Base-by-base conservation (phyloP, 306 rosid species). In the Trichosanthes cucumerina region DNA sequence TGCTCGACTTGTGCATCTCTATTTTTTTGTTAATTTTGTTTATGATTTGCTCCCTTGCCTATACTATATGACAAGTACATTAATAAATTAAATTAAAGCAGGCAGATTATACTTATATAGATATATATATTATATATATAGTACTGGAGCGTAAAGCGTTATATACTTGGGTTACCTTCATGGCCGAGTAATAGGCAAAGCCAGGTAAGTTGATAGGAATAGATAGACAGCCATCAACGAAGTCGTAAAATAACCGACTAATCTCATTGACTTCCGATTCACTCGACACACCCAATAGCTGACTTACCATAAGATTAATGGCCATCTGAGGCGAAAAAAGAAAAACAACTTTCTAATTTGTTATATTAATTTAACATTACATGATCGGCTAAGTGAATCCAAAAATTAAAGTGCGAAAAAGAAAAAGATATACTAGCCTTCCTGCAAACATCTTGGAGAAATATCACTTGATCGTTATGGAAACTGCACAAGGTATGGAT, bases 191-290 rank as follows among this genome's bases (percentile, higher is more conserved):
- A 80, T 94, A 94, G 66, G 95, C 81, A 65, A 78, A 89, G 41
- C 95, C 91, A 0, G 86, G 90, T 1, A 86, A 79, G 79, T 90
- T 89, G 80, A 92, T 85, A 6, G 98, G 97, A 80, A 94, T 0
- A 19, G 98, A 94, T 41, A 94, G 79, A 81, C 97, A 94, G 24
- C 96, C 97, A 86, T 94, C 97, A 18, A 92, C 98, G 28, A 92
- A 94, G 83, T 94, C 88, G 59, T 97, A 94, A 87, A 94, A 94
- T 81, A 90, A 83, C 9, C 76, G 85, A 82, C 95, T 89, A 86
- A 94, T 89, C 76, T 92, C 93, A 79, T 87, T 87, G 15, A 94
- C 89, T 83, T 94, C 93, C 10, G 86, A 83, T 56, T 90, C 98
- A 79, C 87, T 89, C 46, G 93, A 89, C 14, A 87, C 87, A 34